Conservation (phyloP, 768 basidiomycete species). For the Xanthoconium purpureum region DNA sequence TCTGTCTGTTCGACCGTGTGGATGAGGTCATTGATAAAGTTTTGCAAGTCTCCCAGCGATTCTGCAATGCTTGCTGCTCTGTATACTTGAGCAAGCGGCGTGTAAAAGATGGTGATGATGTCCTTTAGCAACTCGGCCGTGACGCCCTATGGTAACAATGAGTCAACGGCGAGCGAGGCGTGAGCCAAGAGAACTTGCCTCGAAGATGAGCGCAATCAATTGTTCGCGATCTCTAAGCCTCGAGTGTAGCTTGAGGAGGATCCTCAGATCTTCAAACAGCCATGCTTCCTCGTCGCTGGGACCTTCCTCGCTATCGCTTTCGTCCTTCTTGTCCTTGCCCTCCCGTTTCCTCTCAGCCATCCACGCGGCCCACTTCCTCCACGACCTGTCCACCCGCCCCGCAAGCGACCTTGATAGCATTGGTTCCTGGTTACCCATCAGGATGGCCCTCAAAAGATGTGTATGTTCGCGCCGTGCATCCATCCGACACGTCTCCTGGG, state of each 20-base stretch:
- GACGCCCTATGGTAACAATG: constrained; percentile 57
- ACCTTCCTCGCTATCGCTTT: constrained; percentile 89
- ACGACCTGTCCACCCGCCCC: constrained; percentile 74
- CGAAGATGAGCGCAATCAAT: constrained; percentile 89
- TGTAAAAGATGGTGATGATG: constrained; percentile 98
- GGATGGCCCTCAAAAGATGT: constrained; percentile 74
- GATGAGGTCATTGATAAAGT: constrained; percentile 92
- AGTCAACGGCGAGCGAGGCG: background rate
- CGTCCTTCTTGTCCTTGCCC: constrained; percentile 23
- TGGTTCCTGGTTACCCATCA: constrained; percentile 77
- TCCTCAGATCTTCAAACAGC: constrained; percentile 88
- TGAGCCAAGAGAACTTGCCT: constrained; percentile 50
- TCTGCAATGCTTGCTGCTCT: constrained; percentile 96
- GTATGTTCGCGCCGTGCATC: constrained; percentile 75
- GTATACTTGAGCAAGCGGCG: constrained; percentile 95
- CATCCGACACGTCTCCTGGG: constrained; percentile 75
- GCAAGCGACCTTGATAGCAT: constrained; percentile 73
- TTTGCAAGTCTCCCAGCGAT: constrained; percentile 87
- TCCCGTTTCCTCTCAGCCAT: constrained; percentile 53
- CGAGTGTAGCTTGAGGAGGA: constrained; percentile 76
- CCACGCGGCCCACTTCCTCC: constrained; percentile 79
- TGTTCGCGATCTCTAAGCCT: constrained; percentile 86
- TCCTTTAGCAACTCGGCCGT: constrained; percentile 96
- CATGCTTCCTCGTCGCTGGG: constrained; percentile 94
- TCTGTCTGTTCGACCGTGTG: constrained; percentile 90